phyloP scores from a whole-genome alignment of 1,284 basidiomycete species.

The Vanrija pseudolonga region DNA sequence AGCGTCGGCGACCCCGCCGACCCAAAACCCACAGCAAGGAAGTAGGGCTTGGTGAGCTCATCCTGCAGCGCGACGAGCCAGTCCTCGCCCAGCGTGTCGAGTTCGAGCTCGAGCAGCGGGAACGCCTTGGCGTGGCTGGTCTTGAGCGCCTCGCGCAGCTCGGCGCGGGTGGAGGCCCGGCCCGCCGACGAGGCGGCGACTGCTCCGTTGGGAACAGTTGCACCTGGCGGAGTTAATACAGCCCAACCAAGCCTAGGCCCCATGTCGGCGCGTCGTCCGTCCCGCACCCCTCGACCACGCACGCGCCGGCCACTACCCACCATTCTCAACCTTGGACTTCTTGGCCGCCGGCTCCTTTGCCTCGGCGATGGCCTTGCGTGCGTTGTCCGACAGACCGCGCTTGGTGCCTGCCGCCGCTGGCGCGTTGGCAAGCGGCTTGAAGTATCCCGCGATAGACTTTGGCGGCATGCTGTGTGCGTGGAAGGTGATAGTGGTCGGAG shows the following conservation, averaged over 20 bases:
- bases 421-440: slow-evolving; percentile 10
- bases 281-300: too few relatives aligned
- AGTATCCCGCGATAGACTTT: slow-evolving; percentile 14
- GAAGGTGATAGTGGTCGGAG: background rate
- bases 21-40: slow-evolving; percentile 15
- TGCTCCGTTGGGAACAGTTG: background rate
- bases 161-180: slow-evolving; percentile 21
- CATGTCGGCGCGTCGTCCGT: too few relatives aligned
- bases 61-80: slow-evolving; percentile 50
- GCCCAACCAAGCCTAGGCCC: too few relatives aligned
- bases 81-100: slow-evolving; percentile 48
- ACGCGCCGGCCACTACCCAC: too few relatives aligned
- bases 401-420: background rate
- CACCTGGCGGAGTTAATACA: too few relatives aligned
- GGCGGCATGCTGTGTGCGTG: slow-evolving; percentile 9
- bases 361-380: slow-evolving; percentile 23
- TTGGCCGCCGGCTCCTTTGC: slow-evolving; percentile 9
- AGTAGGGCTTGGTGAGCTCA: slow-evolving; percentile 48
- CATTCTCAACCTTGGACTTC: background rate
- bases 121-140: slow-evolving; percentile 17
- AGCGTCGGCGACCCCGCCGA: background rate
- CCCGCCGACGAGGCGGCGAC: background rate
- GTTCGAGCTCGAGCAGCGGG: slow-evolving; percentile 40
- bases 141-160: slow-evolving; percentile 26
- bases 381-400: slow-evolving; percentile 19